Base-by-base conservation (phyloP, 768 basidiomycete species). In the Phaeotremella fagi region DNA sequence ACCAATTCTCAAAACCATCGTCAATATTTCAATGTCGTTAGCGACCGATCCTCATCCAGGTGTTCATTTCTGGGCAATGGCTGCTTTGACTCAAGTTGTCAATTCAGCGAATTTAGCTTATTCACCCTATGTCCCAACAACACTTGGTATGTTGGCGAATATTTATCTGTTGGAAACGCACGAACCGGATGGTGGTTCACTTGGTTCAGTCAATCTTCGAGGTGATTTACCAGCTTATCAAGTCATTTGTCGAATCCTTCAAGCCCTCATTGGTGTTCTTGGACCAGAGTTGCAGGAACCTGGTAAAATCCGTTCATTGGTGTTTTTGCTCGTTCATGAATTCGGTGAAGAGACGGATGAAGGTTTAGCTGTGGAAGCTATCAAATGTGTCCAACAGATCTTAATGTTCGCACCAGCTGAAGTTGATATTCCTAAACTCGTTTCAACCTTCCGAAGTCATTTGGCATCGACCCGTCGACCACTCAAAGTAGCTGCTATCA, bases 281-380 rank as follows among this genome's bases (percentile, higher is more conserved):
- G 95, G 95, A 0, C 95, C 95, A 1, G 95, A 97, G 65, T 84
- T 98, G 47, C 86, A 91, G 65, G 95, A 98, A 60, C 87, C 88
- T 0, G 78, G 82, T 20, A 79, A 83, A 14, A 86, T 89, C 1
- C 78, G 90, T n/a, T 82, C 83, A 1, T 78, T 95, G 25, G 82
- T 94, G 11, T 81, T 94, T 33, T 84, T 87, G 63, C 80, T 98
- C 16, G 86, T 97, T 3, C 81, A 85, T 54, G 86, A 90, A 62
- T 89, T 97, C 66, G 83, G 84, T 2, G 75, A 82, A 35, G 92
- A 97, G 65, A 82, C 84, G 2, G 90, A 95, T 60, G 90, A 94
- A 66, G 84, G 85, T 1, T 85, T 91, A 50, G 80, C 85, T 31
- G 88, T 98, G 1, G 90, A 97, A 72, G 91, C 91, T 1, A 92